Conservation (phyloP, 2,329 filamentous ascomycete genomes). For the Bisporella sp. region DNA sequence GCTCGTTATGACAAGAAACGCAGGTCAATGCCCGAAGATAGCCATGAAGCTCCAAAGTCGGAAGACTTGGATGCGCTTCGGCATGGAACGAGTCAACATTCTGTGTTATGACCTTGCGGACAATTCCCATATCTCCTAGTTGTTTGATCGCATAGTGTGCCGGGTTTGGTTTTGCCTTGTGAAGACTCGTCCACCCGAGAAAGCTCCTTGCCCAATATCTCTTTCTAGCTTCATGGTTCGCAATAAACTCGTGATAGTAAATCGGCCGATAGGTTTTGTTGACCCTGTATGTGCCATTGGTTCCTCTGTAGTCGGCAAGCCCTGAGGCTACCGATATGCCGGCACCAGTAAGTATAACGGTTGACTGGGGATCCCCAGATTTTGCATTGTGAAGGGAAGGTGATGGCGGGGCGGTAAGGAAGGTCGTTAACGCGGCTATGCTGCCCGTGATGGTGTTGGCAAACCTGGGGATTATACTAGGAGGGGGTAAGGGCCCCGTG, state of each 20-base stretch:
- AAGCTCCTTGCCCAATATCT: conserved; percentile 96
- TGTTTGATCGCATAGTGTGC: conserved; percentile 72
- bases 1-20: conserved; percentile 66
- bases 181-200: conserved; percentile 79
- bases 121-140: conserved; percentile 63
- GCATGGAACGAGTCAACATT: conserved; percentile 96
- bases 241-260: conserved; percentile 84
- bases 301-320: conserved; percentile 84
- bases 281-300: conserved; percentile 83
- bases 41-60: conserved; percentile 83
- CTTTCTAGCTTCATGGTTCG: conserved; percentile 76
- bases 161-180: conserved; percentile 71
- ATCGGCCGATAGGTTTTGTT: conserved; percentile 89
- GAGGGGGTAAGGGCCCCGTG: conserved; percentile 71
- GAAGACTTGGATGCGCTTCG: conserved; percentile 63
- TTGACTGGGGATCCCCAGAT: conserved; percentile 35
- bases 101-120: conserved; percentile 80
- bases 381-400: conserved; percentile 32
- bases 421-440: conserved; percentile 67
- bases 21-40: conserved; percentile 80
- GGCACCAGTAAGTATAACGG: conserved; percentile 69
- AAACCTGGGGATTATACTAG: conserved; percentile 65
- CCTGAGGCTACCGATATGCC: conserved; percentile 92
- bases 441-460: conserved; percentile 67
- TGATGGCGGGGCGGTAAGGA: conserved; percentile 59